phyloP scores from a whole-genome alignment of 148 eudicot genomes.

The Amaranthus hypochondriacus region DNA sequence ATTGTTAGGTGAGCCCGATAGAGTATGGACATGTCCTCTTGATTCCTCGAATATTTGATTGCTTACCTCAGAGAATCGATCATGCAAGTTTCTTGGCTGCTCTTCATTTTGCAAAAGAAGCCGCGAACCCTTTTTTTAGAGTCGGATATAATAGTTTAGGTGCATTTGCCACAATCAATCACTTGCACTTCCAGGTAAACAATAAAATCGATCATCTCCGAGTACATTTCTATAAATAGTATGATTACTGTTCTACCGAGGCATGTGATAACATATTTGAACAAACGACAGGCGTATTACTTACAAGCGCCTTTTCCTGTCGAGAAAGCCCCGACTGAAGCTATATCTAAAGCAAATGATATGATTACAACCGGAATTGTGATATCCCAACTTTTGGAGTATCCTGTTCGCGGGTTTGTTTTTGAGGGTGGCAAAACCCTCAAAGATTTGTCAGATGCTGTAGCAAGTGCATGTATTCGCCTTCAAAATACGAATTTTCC shows the following conservation, averaged over 20 bases:
- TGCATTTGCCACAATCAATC: constrained; percentile 94
- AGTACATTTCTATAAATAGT: neutral
- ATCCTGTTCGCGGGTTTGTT: constrained; percentile 75
- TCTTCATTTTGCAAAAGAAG: constrained; percentile 71
- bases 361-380: constrained; percentile 37
- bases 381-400: constrained; percentile 53
- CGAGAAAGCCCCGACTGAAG: constrained; percentile 57
- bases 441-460: constrained; percentile 50
- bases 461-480: constrained; percentile 57
- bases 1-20: constrained; percentile 82
- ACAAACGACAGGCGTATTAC: constrained; percentile 60
- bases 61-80: constrained; percentile 86
- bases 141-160: constrained; percentile 93
- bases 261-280: neutral
- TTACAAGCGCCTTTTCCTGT: constrained; percentile 61
- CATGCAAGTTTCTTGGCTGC: constrained; percentile 68
- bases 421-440: constrained; percentile 70
- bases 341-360: constrained; percentile 31
- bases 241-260: neutral
- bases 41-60: constrained; percentile 71
- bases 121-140: constrained; percentile 68
- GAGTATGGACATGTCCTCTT: constrained; percentile 90
- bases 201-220: neutral
- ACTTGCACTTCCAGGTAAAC: constrained; percentile 79
- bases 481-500: constrained; percentile 69